phyloP scores from a whole-genome alignment of 768 basidiomycete genomes.

The Saitozyma sp. region DNA sequence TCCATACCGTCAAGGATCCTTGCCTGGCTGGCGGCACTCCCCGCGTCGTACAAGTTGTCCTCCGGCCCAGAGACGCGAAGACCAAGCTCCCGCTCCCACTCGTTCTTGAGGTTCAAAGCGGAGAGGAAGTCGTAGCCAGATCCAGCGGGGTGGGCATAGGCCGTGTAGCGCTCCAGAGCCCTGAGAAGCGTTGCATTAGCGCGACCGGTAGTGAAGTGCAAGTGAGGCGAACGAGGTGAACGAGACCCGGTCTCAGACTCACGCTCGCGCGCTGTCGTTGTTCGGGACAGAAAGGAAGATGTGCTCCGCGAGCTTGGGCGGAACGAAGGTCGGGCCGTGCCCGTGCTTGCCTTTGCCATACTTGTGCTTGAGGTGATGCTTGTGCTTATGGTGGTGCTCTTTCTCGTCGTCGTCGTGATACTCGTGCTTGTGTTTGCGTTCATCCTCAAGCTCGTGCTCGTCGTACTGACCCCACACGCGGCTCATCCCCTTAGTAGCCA shows the following conservation, averaged over 20 bases:
- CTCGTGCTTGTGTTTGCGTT: background rate
- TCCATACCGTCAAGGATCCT: slow-evolving; percentile 27
- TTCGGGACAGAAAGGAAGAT: slow-evolving; percentile 46
- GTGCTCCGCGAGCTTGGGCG: slow-evolving; percentile 44
- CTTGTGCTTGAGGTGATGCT: slow-evolving; percentile 12
- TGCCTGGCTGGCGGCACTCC: slow-evolving; percentile 35
- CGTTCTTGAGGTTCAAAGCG: slow-evolving; percentile 47
- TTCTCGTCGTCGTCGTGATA: background rate
- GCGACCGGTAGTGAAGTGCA: background rate
- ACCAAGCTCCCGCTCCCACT: slow-evolving; percentile 46
- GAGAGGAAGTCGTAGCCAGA: slow-evolving; percentile 47
- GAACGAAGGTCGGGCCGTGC: slow-evolving; percentile 16
- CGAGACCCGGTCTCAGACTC: slow-evolving; percentile 13
- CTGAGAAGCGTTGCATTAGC: slow-evolving; percentile 13
- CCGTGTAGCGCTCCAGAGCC: slow-evolving; percentile 43
- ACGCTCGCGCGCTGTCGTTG: slow-evolving; percentile 46
- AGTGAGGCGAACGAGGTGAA: too few relatives aligned
- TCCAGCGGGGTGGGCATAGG: slow-evolving; percentile 45
- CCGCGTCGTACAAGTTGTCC: slow-evolving; percentile 46
- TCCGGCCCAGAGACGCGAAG: slow-evolving; percentile 38
- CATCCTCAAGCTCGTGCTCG: background rate
- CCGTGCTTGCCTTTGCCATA: slow-evolving; percentile 11
- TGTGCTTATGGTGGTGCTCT: slow-evolving; percentile 15
- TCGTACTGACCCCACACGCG: slow-evolving; percentile 2
- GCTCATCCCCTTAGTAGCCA: slow-evolving; percentile 22